Percentiles rank a stretch among this genome's conserved stretches.
Conservation (phyloP, 495 filamentous ascomycete species). For the Podospora australis region DNA sequence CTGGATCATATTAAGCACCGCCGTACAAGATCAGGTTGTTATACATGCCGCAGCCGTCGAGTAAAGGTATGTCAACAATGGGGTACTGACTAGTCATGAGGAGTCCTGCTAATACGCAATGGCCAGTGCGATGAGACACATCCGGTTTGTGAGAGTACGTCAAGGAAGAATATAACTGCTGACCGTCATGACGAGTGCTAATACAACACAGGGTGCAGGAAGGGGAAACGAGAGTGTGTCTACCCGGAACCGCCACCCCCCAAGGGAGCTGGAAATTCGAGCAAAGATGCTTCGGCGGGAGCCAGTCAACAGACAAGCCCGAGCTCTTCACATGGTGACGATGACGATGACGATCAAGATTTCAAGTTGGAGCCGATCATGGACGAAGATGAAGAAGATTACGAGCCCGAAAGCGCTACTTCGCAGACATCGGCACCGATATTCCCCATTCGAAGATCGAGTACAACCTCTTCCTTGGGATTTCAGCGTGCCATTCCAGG, state of each 20-base stretch:
- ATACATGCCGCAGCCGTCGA: conserved; percentile 80
- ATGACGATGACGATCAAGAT: conserved; percentile 47
- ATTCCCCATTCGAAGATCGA: conserved; percentile 36
- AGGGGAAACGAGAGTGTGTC: conserved; percentile 75
- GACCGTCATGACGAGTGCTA: conserved; percentile 14
- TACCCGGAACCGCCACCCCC: conserved; percentile 65
- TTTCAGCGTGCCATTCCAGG: conserved; percentile 21
- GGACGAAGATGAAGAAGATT: conserved; percentile 62
- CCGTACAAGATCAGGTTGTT: conserved; percentile 88
- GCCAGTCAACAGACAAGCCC: conserved; percentile 47
- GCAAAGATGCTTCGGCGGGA: conserved; percentile 40
- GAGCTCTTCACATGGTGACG: conserved; percentile 47
- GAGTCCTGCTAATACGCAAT: too few species aligned
- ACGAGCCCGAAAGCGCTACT: conserved; percentile 32
- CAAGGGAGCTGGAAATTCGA: conserved; percentile 39
- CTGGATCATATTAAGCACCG: conserved; percentile 86
- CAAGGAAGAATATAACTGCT: background rate
- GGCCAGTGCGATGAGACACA: conserved; percentile 83
- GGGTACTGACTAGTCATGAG: too few species aligned
- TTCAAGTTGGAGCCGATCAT: conserved; percentile 54
- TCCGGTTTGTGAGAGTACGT: conserved; percentile 79
- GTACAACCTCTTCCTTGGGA: conserved; percentile 36
- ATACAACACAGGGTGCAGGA: conserved; percentile 60
- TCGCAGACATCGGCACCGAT: conserved; percentile 29
- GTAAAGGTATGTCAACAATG: conserved; percentile 70